A percentile compares a stretch with the other conserved stretches of the same genome.
Evolutionary conservation across 2,329 filamentous ascomycete genomes (phyloP).

Genomic region (Cucurbitaria berberidis): DNA sequence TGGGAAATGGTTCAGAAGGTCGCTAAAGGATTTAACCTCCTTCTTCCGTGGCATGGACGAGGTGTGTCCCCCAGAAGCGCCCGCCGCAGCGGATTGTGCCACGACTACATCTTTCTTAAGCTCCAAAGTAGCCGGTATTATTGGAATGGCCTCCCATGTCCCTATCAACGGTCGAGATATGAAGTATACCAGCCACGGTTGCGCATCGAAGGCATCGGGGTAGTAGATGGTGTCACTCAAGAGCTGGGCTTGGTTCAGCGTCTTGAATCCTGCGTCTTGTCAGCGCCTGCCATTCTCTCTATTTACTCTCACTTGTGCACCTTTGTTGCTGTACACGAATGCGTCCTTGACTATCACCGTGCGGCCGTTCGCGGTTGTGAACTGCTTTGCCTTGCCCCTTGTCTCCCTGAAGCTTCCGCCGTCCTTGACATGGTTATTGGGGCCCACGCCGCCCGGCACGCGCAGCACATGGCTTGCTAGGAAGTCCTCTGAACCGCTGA

Average conservation of each 20-base stretch:
- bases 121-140: conserved; percentile 64
- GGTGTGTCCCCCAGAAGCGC: conserved; percentile 32
- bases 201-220: conserved; percentile 83
- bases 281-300: conserved; percentile 5
- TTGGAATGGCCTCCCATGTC: conserved; percentile 75
- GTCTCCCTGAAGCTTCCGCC: conserved; percentile 73
- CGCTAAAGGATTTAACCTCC: conserved; percentile 87
- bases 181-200: conserved; percentile 96
- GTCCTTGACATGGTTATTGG: conserved; percentile 58
- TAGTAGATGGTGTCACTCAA: conserved; percentile 87
- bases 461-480: conserved; percentile 95
- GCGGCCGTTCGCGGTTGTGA: conserved; percentile 88
- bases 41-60: conserved; percentile 73
- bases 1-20: conserved; percentile 88
- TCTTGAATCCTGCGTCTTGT: conserved; percentile 76
- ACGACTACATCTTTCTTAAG: conserved; percentile 24
- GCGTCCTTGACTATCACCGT: conserved; percentile 95
- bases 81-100: conserved; percentile 8
- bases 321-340: conserved; percentile 95
- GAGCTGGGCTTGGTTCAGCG: conserved; percentile 85
- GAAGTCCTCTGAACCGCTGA: conserved; percentile 91
- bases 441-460: conserved; percentile 64
- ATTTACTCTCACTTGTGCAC: conserved; percentile 52
- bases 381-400: conserved; percentile 92
- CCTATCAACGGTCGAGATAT: conserved; percentile 90